These are phyloP conservation scores for Ligustrum vulgare DNA, from an alignment of 257 asterid species.

Conservation along the genomic window DNA sequence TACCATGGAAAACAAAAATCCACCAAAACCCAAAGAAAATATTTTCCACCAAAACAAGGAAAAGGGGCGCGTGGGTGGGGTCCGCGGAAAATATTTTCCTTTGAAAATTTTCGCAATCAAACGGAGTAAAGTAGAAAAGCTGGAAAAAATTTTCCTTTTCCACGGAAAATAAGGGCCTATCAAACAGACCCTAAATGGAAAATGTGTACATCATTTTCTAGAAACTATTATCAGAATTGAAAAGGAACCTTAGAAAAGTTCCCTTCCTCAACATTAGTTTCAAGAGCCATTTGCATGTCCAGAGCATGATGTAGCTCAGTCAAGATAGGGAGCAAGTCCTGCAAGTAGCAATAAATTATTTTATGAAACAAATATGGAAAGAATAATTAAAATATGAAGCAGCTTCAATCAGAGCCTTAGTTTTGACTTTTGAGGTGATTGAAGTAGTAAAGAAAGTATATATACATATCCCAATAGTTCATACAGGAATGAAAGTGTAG, in stretches of 20 bases:
- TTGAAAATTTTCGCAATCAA: too few relatives aligned
- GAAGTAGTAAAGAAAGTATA: background rate
- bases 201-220: slow-evolving; percentile 18
- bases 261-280: slow-evolving; percentile 80
- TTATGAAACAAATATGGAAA: slow-evolving; percentile 4
- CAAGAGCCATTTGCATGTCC: slow-evolving; percentile 79
- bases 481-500: background rate
- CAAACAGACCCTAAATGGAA: too few relatives aligned
- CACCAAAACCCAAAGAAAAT: too few relatives aligned
- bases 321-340: slow-evolving; percentile 88
- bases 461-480: background rate
- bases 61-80: too few relatives aligned
- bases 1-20: too few relatives aligned
- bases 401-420: background rate
- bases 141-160: too few relatives aligned
- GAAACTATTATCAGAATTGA: slow-evolving; percentile 27
- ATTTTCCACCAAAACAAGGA: too few relatives aligned
- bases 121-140: too few relatives aligned
- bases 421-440: background rate
- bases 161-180: too few relatives aligned
- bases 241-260: slow-evolving; percentile 80
- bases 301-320: slow-evolving; percentile 82
- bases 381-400: slow-evolving; percentile 2
- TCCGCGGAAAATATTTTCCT: too few relatives aligned
- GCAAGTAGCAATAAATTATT: slow-evolving; percentile 34